phyloP scores from a whole-genome alignment of 345 rosid genomes.

The Clausena lansium region DNA sequence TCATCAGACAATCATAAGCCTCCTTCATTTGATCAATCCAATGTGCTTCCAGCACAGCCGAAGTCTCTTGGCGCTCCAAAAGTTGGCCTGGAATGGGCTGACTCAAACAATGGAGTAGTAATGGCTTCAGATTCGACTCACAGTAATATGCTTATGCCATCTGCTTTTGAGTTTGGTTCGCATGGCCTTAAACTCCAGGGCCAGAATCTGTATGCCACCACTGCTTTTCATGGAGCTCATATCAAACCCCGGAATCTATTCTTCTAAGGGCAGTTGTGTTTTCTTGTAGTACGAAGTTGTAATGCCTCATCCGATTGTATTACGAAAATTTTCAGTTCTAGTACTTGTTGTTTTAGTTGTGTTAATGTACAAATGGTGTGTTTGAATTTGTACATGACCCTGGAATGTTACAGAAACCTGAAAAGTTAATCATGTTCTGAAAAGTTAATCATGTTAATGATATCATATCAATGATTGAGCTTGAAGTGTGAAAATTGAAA shows the following conservation, averaged over 20 bases:
- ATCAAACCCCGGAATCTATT: constrained; percentile 30
- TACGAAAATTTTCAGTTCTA: background rate
- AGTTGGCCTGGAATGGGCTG: constrained; percentile 22
- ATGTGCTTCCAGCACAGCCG: constrained; percentile 20
- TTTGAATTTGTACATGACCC: constrained; percentile 1
- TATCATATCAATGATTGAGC: background rate
- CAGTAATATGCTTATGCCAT: constrained; percentile 29
- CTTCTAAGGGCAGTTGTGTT: constrained; percentile 23
- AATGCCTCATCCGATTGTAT: background rate
- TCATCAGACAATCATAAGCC: constrained; percentile 19
- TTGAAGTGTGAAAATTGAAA: background rate
- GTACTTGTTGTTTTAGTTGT: constrained; percentile 1
- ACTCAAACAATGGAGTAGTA: constrained; percentile 21
- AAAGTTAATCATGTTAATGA: background rate
- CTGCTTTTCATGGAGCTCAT: constrained; percentile 26
- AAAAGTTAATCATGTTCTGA: background rate
- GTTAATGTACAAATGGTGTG: constrained; percentile 7
- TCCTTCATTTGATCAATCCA: constrained; percentile 13
- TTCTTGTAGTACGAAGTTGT: background rate
- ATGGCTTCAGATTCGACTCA: constrained; percentile 28
- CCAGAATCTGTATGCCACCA: constrained; percentile 27
- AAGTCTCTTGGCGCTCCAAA: constrained; percentile 24
- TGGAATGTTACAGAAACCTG: constrained; percentile 1
- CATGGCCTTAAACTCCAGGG: constrained; percentile 29
- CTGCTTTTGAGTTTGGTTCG: constrained; percentile 30